A percentile compares a stretch with the other conserved stretches of the same genome.
These are phyloP conservation scores for Calonectria pseudoreteaudii DNA, from an alignment of 2,329 filamentous ascomycete genomes.

Conservation along the genomic window DNA sequence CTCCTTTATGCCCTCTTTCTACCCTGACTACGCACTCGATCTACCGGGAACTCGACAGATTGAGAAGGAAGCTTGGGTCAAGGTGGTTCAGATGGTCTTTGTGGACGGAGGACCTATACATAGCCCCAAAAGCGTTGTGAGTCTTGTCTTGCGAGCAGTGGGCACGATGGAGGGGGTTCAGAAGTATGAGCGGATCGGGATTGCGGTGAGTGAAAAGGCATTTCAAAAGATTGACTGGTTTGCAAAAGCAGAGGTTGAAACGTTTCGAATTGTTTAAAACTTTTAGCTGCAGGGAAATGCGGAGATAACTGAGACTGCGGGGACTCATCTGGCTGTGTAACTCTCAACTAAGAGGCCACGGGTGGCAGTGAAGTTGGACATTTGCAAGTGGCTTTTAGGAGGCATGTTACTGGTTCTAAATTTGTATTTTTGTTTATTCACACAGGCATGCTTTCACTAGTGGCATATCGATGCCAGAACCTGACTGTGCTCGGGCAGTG, in stretches of 20 bases:
- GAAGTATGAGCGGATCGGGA: background rate
- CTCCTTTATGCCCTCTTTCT: background rate
- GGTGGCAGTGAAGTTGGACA: too few relatives aligned
- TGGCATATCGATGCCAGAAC: too few relatives aligned
- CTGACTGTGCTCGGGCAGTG: too few relatives aligned
- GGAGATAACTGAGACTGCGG: too few relatives aligned
- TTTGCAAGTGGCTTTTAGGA: too few relatives aligned
- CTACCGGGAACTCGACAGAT: background rate
- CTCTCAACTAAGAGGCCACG: too few relatives aligned
- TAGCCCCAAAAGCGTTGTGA: background rate
- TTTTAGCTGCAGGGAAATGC: too few relatives aligned
- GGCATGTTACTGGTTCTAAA: too few relatives aligned
- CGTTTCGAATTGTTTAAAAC: background rate
- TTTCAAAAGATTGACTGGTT: background rate
- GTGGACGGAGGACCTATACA: background rate
- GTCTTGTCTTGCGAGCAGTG: background rate
- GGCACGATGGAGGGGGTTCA: background rate
- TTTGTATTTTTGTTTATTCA: too few relatives aligned
- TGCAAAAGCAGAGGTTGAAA: background rate
- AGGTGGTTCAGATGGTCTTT: background rate
- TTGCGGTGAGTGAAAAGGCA: background rate
- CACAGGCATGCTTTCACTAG: too few relatives aligned
- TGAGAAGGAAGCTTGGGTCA: background rate
- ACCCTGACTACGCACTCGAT: background rate
- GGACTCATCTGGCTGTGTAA: too few relatives aligned